These are phyloP conservation scores for Rhizopogon salebrosus DNA, from an alignment of 768 basidiomycete species.

Conservation along the genomic window DNA sequence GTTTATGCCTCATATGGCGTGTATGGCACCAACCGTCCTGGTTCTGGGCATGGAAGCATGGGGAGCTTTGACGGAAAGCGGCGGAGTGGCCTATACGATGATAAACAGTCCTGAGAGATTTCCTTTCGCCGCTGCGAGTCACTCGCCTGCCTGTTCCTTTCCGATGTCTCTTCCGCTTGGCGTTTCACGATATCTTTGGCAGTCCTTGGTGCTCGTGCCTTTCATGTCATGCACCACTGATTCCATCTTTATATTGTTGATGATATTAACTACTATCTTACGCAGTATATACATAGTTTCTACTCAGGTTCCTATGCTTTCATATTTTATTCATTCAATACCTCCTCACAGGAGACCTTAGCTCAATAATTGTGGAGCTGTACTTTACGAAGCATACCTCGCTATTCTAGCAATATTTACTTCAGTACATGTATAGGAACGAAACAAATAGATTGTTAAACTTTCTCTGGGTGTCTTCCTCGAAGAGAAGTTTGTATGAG, in stretches of 20 bases:
- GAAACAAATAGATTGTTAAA: background rate
- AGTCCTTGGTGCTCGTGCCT: background rate
- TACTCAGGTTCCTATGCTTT: constrained; percentile 13
- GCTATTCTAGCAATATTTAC: background rate
- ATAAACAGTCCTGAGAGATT: background rate
- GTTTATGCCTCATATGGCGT: constrained; percentile 29
- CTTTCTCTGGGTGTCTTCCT: background rate
- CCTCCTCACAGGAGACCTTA: constrained; percentile 4
- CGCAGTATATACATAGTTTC: constrained; percentile 5
- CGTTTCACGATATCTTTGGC: background rate
- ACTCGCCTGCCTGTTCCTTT: background rate
- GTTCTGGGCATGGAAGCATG: constrained; percentile 32
- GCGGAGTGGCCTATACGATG: constrained; percentile 5
- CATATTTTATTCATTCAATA: constrained; percentile 23
- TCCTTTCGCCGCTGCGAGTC: too few species aligned
- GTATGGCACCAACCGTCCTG: constrained; percentile 34
- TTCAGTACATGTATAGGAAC: background rate
- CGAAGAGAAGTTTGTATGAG: background rate
- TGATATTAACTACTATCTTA: constrained; percentile 2
- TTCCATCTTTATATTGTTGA: constrained; percentile 3
- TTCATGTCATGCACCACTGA: background rate
- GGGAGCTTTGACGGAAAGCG: constrained; percentile 19
- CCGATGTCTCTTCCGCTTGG: background rate
- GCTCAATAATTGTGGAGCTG: constrained; percentile 10
- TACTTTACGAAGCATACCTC: constrained; percentile 1